Percentiles rank a stretch among this genome's conserved stretches.
Conservation (phyloP, 1,284 basidiomycete genomes). For the Trichosporon faecale region DNA sequence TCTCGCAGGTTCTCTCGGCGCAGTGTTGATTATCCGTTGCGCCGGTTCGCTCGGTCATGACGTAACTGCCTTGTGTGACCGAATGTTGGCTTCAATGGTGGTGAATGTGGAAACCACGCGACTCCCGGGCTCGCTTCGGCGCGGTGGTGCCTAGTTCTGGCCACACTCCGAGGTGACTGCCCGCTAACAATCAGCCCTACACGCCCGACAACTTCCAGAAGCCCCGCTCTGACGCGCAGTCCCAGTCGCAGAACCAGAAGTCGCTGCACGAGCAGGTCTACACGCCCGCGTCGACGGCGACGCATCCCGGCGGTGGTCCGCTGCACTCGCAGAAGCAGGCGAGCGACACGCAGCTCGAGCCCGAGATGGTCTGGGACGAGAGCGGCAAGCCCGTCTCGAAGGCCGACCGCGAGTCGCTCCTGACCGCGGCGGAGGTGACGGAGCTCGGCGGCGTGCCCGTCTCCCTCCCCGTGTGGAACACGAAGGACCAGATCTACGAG, state of each 20-base stretch:
- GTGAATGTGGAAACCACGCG: background rate
- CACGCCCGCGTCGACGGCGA: constrained; percentile 65
- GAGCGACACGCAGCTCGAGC: constrained; percentile 11
- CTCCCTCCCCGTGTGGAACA: constrained; percentile 5
- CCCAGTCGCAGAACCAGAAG: background rate
- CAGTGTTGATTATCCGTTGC: background rate
- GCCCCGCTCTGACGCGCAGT: constrained; percentile 14
- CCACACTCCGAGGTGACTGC: no score
- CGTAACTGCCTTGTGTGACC: background rate
- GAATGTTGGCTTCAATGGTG: background rate
- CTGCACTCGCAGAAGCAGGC: constrained; percentile 51
- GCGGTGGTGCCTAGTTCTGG: background rate
- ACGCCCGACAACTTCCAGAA: constrained; percentile 44
- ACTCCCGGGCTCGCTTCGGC: background rate
- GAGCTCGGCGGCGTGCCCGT: constrained; percentile 14
- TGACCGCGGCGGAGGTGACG: constrained; percentile 9
- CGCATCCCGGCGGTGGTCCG: constrained; percentile 64
- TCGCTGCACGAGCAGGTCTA: constrained; percentile 55
- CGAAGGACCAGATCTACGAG: constrained; percentile 32
- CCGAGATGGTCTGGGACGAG: constrained; percentile 12
- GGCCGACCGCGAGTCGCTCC: background rate
- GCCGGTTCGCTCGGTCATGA: background rate
- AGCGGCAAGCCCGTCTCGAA: background rate
- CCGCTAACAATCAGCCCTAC: constrained; percentile 38
- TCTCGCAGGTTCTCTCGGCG: constrained; percentile 8